phyloP scores from a whole-genome alignment of 768 basidiomycete species.

The Imleria badia region DNA sequence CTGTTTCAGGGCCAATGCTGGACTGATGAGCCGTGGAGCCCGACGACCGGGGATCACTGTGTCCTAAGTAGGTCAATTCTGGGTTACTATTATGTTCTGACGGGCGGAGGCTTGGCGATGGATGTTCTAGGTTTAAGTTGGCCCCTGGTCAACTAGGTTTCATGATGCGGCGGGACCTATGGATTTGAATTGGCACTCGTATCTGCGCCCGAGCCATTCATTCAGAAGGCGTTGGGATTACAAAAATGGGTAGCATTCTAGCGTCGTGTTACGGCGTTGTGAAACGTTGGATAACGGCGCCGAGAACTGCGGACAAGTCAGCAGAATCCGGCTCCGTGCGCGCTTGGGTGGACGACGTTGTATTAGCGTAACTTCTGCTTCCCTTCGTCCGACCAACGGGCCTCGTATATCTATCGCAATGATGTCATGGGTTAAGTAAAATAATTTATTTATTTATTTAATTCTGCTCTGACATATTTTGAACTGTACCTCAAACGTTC shows the following conservation, averaged over 20 bases:
- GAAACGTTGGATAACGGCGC: not conserved
- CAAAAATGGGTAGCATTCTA: not conserved
- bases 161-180: not conserved
- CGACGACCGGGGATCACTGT: not conserved
- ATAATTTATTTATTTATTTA: slow-evolving; percentile 6
- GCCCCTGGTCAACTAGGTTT: not conserved
- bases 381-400: not conserved
- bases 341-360: not conserved
- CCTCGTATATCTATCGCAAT: not conserved
- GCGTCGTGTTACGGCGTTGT: not conserved
- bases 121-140: slow-evolving; percentile 6
- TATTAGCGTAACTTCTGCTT: not conserved
- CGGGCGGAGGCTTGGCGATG: slow-evolving; percentile 7
- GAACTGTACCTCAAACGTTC: slow-evolving; percentile 11
- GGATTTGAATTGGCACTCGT: not conserved
- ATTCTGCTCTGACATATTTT: slow-evolving; percentile 11
- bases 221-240: not conserved
- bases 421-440: slow-evolving; percentile 14
- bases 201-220: not conserved
- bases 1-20: slow-evolving; percentile 14
- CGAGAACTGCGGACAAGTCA: not conserved
- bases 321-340: not conserved
- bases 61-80: not conserved
- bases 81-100: not conserved
- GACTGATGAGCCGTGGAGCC: not conserved